Evolutionary conservation across 495 filamentous ascomycete genomes (phyloP).

Genomic region (Annulohypoxylon moriforme): DNA sequence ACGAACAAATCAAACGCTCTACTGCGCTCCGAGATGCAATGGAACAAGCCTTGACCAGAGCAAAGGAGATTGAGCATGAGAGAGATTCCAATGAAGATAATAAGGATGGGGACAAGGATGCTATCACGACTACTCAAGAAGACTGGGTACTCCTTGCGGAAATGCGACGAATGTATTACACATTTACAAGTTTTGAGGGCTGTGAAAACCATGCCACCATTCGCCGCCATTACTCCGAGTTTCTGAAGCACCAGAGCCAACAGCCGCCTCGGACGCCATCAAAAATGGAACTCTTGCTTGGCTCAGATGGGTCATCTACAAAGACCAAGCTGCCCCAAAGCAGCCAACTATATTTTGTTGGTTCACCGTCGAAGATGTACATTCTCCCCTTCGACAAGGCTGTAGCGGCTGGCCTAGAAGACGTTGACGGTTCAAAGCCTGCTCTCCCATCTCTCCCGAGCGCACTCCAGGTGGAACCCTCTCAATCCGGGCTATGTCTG

Average conservation of each 20-base stretch:
- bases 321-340: background rate
- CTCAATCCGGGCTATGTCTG: background rate
- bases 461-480: background rate
- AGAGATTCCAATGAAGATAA: slow-evolving; percentile 2
- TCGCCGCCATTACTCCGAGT: slow-evolving; percentile 9
- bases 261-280: slow-evolving; percentile 11
- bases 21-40: slow-evolving; percentile 34
- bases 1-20: slow-evolving; percentile 29
- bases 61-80: slow-evolving; percentile 6
- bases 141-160: slow-evolving; percentile 25
- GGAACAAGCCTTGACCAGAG: background rate
- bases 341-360: slow-evolving; percentile 23
- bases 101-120: background rate
- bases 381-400: slow-evolving; percentile 29
- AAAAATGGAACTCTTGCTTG: slow-evolving; percentile 30
- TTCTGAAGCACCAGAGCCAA: background rate
- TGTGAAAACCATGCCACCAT: slow-evolving; percentile 18
- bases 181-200: slow-evolving; percentile 26
- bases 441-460: background rate
- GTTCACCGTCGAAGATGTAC: slow-evolving; percentile 6
- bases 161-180: slow-evolving; percentile 25
- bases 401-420: slow-evolving; percentile 19
- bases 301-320: slow-evolving; percentile 13
- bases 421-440: background rate
- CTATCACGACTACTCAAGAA: background rate